These are phyloP conservation scores for Dactylellina drechsleri DNA, from an alignment of 2,329 filamentous ascomycete species.

Conservation along the genomic window DNA sequence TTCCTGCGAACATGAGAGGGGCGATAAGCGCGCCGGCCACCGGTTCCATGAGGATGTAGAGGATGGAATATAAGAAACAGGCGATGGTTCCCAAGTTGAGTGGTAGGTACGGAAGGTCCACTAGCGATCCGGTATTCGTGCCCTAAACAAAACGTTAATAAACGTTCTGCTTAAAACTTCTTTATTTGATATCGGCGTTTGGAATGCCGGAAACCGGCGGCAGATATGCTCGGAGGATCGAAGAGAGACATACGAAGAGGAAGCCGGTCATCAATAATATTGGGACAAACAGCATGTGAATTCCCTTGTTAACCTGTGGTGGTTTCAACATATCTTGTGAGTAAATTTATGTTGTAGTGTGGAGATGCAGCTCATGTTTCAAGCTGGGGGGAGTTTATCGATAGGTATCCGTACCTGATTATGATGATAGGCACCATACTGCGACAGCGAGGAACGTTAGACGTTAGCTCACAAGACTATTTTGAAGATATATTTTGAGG, in stretches of 20 bases:
- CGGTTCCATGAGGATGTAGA: slow-evolving; percentile 93
- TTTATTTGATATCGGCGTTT: neutral
- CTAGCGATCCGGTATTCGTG: slow-evolving; percentile 72
- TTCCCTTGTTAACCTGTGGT: slow-evolving; percentile 73
- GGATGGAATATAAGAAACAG: slow-evolving; percentile 74
- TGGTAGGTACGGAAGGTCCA: slow-evolving; percentile 73
- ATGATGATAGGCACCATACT: slow-evolving; percentile 88
- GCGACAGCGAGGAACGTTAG: slow-evolving; percentile 50
- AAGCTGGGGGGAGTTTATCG: slow-evolving; percentile 23
- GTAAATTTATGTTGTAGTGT: slow-evolving; percentile 5
- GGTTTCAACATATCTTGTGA: slow-evolving; percentile 17
- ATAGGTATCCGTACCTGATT: slow-evolving; percentile 65
- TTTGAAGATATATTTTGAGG: neutral
- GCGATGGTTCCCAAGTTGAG: slow-evolving; percentile 74
- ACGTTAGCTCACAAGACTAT: slow-evolving; percentile 27
- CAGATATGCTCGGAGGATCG: slow-evolving; percentile 5
- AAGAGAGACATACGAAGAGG: slow-evolving; percentile 70
- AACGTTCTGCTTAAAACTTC: slow-evolving; percentile 27
- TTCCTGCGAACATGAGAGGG: slow-evolving; percentile 77
- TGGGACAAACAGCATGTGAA: slow-evolving; percentile 83
- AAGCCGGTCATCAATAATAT: slow-evolving; percentile 77
- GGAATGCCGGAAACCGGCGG: slow-evolving; percentile 26
- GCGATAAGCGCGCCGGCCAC: slow-evolving; percentile 84
- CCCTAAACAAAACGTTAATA: slow-evolving; percentile 63
- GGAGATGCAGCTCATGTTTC: slow-evolving; percentile 59